Percentiles rank a stretch among this genome's conserved stretches.
Conservation (phyloP, 306 rosid species). For the Vicia villosa region DNA sequence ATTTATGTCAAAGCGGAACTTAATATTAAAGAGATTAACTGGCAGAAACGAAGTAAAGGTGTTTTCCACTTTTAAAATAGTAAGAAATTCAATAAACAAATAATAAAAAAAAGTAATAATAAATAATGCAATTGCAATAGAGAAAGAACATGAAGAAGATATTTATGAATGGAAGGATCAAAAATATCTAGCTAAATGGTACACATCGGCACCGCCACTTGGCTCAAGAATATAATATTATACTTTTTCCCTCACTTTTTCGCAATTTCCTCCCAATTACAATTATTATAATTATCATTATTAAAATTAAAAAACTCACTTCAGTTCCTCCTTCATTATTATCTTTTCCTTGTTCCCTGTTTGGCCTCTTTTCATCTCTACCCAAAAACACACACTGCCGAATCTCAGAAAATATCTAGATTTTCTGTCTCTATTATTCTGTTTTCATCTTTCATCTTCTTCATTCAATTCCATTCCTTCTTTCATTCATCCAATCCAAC, state of each 20-base stretch:
- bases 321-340: not conserved
- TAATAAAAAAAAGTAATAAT: no score
- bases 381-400: constrained; percentile 9
- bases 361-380: constrained; percentile 10
- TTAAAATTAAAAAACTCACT: not conserved
- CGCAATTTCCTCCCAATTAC: not conserved
- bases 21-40: no score
- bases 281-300: not conserved
- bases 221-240: constrained; percentile 41
- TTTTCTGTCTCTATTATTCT: not conserved
- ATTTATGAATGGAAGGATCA: constrained; percentile 30
- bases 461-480: not conserved
- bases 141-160: constrained; percentile 1
- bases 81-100: no score
- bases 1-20: no score
- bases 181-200: constrained; percentile 45
- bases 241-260: constrained; percentile 39
- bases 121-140: no score
- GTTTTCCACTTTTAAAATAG: no score
- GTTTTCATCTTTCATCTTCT: not conserved
- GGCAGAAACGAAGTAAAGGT: no score
- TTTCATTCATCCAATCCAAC: not conserved
- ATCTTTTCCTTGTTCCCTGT: not conserved
- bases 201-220: constrained; percentile 43
- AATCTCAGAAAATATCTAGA: constrained; percentile 37